Evolutionary conservation across 257 asterid species (phyloP).

Genomic region (Ophiorrhiza pumila): DNA sequence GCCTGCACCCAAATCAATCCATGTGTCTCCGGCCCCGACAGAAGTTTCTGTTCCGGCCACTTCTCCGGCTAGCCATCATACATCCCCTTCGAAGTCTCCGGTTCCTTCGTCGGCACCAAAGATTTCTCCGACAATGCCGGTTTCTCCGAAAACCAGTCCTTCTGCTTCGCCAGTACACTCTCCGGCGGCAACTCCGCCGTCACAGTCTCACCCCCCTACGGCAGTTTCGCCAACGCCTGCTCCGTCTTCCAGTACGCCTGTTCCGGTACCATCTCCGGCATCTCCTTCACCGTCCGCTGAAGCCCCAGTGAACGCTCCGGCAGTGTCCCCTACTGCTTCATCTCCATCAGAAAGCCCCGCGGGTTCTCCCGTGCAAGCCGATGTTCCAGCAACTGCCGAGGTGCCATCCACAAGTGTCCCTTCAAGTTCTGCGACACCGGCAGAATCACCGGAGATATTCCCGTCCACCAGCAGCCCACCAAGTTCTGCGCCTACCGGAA

Average conservation of each 20-base stretch:
- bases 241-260: constrained; percentile 30
- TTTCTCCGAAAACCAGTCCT: constrained; percentile 44
- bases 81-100: constrained; percentile 54
- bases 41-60: constrained; percentile 26
- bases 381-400: constrained; percentile 33
- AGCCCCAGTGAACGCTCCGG: constrained; percentile 33
- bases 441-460: constrained; percentile 36
- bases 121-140: constrained; percentile 35
- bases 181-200: constrained; percentile 34
- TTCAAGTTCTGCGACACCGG: constrained; percentile 45
- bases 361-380: constrained; percentile 33
- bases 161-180: constrained; percentile 41
- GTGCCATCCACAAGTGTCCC: constrained; percentile 37
- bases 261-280: constrained; percentile 52
- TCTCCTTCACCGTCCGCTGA: constrained; percentile 30
- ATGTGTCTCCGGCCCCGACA: constrained; percentile 29
- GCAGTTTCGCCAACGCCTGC: constrained; percentile 33
- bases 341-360: constrained; percentile 28
- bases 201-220: constrained; percentile 25
- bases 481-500: constrained; percentile 30
- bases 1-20: constrained; percentile 38
- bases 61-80: constrained; percentile 34
- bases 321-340: constrained; percentile 20
- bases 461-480: constrained; percentile 42
- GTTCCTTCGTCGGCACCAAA: constrained; percentile 30